phyloP scores from a whole-genome alignment of 2,329 filamentous ascomycete genomes.

The Teratosphaeria epicoccoides region DNA sequence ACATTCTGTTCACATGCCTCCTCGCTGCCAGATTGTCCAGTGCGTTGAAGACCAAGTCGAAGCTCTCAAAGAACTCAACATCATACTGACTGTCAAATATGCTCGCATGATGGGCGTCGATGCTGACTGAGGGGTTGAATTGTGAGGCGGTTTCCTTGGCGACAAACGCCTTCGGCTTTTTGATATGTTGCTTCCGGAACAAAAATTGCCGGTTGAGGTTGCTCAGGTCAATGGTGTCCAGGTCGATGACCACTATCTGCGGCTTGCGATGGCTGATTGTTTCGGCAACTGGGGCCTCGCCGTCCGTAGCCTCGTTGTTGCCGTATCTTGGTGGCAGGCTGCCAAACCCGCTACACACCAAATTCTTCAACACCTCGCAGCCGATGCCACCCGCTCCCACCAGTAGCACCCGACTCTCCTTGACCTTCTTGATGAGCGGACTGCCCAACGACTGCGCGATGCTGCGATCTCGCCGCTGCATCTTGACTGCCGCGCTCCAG shows the following conservation, averaged over 20 bases:
- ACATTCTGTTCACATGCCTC: constrained; percentile 96
- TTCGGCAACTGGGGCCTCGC: constrained; percentile 2
- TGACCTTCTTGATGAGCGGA: constrained; percentile 9
- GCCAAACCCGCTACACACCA: constrained; percentile 82
- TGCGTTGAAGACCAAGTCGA: constrained; percentile 87
- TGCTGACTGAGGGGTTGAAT: constrained; percentile 81
- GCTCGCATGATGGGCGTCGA: constrained; percentile 84
- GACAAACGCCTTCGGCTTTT: constrained; percentile 89
- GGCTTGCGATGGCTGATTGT: constrained; percentile 10
- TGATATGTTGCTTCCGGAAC: constrained; percentile 93
- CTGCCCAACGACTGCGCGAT: background rate
- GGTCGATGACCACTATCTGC: constrained; percentile 87
- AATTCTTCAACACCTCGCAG: constrained; percentile 93
- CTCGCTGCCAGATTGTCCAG: constrained; percentile 91
- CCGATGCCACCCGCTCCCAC: constrained; percentile 96
- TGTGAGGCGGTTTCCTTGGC: constrained; percentile 82
- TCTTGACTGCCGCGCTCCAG: background rate
- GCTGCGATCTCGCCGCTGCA: constrained; percentile 6
- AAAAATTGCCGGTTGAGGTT: constrained; percentile 97
- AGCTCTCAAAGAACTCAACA: constrained; percentile 75
- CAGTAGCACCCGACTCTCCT: constrained; percentile 53
- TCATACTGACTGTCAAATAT: constrained; percentile 86
- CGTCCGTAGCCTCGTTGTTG: background rate
- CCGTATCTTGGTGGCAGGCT: constrained; percentile 5
- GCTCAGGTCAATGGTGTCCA: constrained; percentile 95